Evolutionary conservation across 148 eudicot species (phyloP), one percentile per base, ranked within the genome.

Genomic region (Rhododendron henanense): DNA sequence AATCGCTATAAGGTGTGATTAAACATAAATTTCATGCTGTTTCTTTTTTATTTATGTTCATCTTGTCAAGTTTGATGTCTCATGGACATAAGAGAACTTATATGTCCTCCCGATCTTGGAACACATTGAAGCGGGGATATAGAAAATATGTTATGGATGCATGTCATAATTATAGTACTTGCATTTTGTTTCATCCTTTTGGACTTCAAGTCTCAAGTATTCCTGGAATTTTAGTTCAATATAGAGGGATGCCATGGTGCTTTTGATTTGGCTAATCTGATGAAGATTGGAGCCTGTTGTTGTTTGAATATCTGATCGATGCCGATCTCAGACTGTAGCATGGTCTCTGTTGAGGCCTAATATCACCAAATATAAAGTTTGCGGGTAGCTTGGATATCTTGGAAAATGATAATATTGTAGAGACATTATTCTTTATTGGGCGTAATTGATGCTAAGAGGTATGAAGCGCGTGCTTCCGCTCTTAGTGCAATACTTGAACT

Each of bases 1-100:
- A 97, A 94, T 84, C 94, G 94, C 41, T 97, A 97, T 75, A 97
- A 97, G 99, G 99, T 95, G 85, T 83, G 47, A 33, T 41, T 48
- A 48, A 39, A 31, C 47, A 73, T 84, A 18, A 35, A 23, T 23
- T 84, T 84, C 77, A 15, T 47, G 5, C 61, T 4, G 0, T 51
- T 84, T 21, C 48, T 71, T 84, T 73, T 50, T n/a, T 15, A 10
- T 51, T 50, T 4, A 51, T 73, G 65, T 33, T 84, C 63, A 71
- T 50, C 47, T 44, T 11, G 14, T 48, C 61, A 33, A 31, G 35
- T 10, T 50, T 84, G 65, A 65, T 19, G n/a, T 57, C 10, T 47
- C 2, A 47, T 47, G 11, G 50, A 47, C 50, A 82, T 82, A 33
- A 2, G 13, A 1, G 41, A 71, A 82, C 47, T 44, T 61, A 41